Percentiles rank a stretch among this genome's conserved stretches.
These are phyloP conservation scores for Claviceps arundinis DNA, from an alignment of 2,329 filamentous ascomycete species.

Conservation along the genomic window DNA sequence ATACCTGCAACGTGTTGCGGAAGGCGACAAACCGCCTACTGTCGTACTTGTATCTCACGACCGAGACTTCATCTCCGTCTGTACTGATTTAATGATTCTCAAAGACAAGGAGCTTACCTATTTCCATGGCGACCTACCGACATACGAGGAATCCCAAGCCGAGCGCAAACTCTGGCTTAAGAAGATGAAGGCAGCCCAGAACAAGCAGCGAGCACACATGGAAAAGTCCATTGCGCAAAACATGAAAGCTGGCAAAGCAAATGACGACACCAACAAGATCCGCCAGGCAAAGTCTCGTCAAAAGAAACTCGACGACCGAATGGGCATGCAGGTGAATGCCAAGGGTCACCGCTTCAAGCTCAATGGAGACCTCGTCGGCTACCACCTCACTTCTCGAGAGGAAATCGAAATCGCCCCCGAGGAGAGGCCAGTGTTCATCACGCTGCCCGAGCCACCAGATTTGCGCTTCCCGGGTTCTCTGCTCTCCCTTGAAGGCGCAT, in stretches of 20 bases:
- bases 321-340: slow-evolving; percentile 60
- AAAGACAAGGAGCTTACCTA: slow-evolving; percentile 58
- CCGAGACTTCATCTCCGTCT: slow-evolving; percentile 63
- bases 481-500: slow-evolving; percentile 56
- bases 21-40: slow-evolving; percentile 43
- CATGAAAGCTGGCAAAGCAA: slow-evolving; percentile 60
- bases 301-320: slow-evolving; percentile 72
- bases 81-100: slow-evolving; percentile 66
- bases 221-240: slow-evolving; percentile 65
- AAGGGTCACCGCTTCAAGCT: slow-evolving; percentile 69
- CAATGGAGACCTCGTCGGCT: slow-evolving; percentile 59
- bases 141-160: slow-evolving; percentile 55
- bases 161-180: slow-evolving; percentile 55
- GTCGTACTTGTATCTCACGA: slow-evolving; percentile 76
- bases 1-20: slow-evolving; percentile 47
- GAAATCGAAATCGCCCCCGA: slow-evolving; percentile 61
- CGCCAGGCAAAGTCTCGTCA: slow-evolving; percentile 75
- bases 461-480: slow-evolving; percentile 64
- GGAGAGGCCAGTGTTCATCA: slow-evolving; percentile 42
- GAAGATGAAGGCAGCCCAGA: slow-evolving; percentile 70
- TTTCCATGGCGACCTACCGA: slow-evolving; percentile 61
- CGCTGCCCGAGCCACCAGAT: slow-evolving; percentile 50
- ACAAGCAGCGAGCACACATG: slow-evolving; percentile 68
- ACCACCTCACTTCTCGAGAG: slow-evolving; percentile 40
- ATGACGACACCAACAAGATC: slow-evolving; percentile 73